A percentile compares a stretch with the other conserved stretches of the same genome.
Evolutionary conservation across 2,329 filamentous ascomycete species (phyloP).

Genomic region (Pseudocercospora crystallina): DNA sequence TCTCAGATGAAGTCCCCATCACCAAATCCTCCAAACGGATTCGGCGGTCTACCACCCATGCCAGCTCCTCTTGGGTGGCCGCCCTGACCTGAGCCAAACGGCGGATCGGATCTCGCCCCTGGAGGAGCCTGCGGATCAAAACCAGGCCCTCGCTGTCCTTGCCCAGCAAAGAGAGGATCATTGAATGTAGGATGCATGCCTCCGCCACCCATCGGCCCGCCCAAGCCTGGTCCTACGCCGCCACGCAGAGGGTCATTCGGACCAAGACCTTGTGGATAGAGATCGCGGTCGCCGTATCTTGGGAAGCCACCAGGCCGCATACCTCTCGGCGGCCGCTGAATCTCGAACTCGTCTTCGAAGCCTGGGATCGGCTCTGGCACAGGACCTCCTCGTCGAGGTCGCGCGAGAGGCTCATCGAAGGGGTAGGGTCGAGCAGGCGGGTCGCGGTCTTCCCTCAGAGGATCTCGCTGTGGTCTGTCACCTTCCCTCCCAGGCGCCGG

Average conservation of each 20-base stretch:
- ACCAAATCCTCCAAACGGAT: conserved; percentile 62
- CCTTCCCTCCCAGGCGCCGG: conserved; percentile 27
- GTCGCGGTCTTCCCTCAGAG: conserved; percentile 52
- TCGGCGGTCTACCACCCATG: conserved; percentile 51
- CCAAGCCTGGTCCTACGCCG: conserved; percentile 57
- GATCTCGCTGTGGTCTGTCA: conserved; percentile 44
- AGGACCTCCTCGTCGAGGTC: conserved; percentile 51
- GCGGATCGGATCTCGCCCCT: conserved; percentile 90
- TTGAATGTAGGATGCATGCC: conserved; percentile 98
- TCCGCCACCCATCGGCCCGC: conserved; percentile 55
- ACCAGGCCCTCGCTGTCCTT: conserved; percentile 46
- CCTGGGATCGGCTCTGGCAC: conserved; percentile 74
- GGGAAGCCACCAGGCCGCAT: conserved; percentile 26
- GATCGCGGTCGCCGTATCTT: conserved; percentile 78
- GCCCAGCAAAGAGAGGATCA: conserved; percentile 74
- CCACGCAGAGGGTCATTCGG: conserved; percentile 78
- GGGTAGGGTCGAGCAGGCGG: conserved; percentile 69
- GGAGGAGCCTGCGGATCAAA: conserved; percentile 76
- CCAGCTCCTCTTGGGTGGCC: conserved; percentile 48
- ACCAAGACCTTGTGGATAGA: conserved; percentile 83
- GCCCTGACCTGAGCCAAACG: conserved; percentile 67
- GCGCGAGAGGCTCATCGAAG: conserved; percentile 58
- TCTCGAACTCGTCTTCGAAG: conserved; percentile 90
- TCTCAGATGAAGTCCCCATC: conserved; percentile 58
- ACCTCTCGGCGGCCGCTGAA: conserved; percentile 66